Base-by-base conservation (phyloP, 345 rosid genomes). In the Theobroma cacao region DNA sequence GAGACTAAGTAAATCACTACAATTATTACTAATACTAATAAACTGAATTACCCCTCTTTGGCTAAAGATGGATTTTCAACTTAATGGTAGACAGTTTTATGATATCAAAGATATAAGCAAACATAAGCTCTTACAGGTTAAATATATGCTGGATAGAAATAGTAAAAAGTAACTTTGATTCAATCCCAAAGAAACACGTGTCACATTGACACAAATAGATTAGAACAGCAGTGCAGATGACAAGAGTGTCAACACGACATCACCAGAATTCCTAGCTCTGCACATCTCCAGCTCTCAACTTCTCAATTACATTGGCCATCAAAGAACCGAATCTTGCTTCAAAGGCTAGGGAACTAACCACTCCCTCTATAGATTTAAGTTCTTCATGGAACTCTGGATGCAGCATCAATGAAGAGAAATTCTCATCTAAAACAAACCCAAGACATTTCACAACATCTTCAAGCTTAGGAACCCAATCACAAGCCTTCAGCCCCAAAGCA, bases 381-480 rank as follows among this genome's bases (percentile, higher is more conserved):
- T 96, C 98, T 77, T 91, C 88, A 33, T 88, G 93, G 79, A 94
- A 89, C 83, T 89, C 89, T 0, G 89, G 81, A 76, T 86, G 82
- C 85, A 96, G 77, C 56, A 90, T 88, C 88, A 95, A 64, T 1
- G 90, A 90, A 1, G 96, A 88, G 81, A 91, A 91, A 80, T 89
- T 92, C 78, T 87, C 96, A 72, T 94, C 99, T 64, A 95, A 77
- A n/a, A 94, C 73, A 74, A 91, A 56, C 31, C 92, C 90, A 36
- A 91, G 82, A 64, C 86, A 94, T 79, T 88, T 89, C 38, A 82
- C 86, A 22, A 92, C 80, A 73, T 92, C 88, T 80, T 88, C 91
- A 36, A 91, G 90, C 68, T 80, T 88, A 30, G 97, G 98, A 82
- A 94, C 90, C 97, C 93, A 92, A 75, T 87, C 87, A 79, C 98